Conservation (phyloP, 75 land plant genomes). For the Azolla pinnata region DNA sequence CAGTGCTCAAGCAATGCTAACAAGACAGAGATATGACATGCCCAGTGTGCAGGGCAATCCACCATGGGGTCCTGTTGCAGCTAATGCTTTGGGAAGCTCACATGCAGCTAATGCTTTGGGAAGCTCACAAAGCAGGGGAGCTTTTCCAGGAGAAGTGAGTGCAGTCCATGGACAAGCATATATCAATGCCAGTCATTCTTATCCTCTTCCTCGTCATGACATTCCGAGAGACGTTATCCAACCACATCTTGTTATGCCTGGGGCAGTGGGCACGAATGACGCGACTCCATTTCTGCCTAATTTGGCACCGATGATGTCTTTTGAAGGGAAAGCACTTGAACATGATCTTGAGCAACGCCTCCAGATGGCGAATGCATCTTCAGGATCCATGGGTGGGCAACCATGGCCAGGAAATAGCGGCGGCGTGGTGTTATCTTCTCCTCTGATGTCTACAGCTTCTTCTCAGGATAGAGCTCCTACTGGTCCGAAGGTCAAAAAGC, state of each 20-base stretch:
- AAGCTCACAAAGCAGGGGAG: background rate
- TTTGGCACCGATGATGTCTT: too few species aligned
- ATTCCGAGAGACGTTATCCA: too few species aligned
- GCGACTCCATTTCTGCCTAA: too few species aligned
- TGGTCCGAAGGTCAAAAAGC: background rate
- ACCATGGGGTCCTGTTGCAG: background rate
- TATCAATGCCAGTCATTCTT: too few species aligned
- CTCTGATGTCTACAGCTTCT: background rate
- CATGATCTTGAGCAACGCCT: too few species aligned
- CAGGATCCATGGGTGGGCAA: background rate
- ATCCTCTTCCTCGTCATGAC: too few species aligned
- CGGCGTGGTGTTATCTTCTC: background rate
- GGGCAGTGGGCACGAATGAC: too few species aligned
- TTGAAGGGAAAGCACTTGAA: too few species aligned
- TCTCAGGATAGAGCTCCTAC: conserved; percentile 1
- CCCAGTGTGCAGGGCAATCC: background rate
- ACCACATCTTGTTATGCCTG: too few species aligned
- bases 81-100: background rate
- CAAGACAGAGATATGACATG: background rate
- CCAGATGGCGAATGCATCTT: background rate
- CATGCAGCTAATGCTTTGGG: conserved; percentile 1
- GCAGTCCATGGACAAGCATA: too few species aligned
- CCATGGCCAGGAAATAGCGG: background rate
- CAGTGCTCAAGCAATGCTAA: too few species aligned
- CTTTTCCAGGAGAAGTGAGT: too few species aligned